phyloP scores from a whole-genome alignment of 441 rosid genomes.

The Aquilaria agallochum region DNA sequence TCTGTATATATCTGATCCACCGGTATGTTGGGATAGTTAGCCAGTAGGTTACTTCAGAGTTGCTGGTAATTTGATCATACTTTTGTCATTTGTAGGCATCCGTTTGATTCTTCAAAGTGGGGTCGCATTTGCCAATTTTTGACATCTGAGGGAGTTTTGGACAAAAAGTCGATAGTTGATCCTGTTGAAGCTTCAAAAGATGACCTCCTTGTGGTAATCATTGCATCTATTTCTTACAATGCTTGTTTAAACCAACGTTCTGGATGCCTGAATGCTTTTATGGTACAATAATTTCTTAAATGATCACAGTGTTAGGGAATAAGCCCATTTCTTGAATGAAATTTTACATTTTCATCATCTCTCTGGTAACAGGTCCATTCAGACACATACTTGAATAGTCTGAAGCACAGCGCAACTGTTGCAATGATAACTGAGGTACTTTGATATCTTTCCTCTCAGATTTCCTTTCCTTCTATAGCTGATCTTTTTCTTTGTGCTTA shows the following conservation, averaged over 20 bases:
- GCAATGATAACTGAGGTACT: constrained; percentile 81
- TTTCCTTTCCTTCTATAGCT: constrained; percentile 1
- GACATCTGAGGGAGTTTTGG: constrained; percentile 47
- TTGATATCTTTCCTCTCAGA: constrained; percentile 6
- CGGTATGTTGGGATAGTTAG: too few relatives aligned
- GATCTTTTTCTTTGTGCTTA: background rate
- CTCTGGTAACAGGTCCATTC: constrained; percentile 61
- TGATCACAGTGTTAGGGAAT: too few relatives aligned
- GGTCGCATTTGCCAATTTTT: constrained; percentile 76
- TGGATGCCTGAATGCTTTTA: too few relatives aligned
- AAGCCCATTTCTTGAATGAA: too few relatives aligned
- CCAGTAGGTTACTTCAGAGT: too few relatives aligned
- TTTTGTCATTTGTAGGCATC: constrained; percentile 47
- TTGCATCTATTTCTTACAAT: background rate
- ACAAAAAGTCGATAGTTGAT: constrained; percentile 52
- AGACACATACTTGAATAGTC: constrained; percentile 65
- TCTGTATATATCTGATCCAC: too few relatives aligned
- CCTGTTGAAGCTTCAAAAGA: constrained; percentile 76
- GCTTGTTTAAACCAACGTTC: too few relatives aligned
- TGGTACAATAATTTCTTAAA: too few relatives aligned
- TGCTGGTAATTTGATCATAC: too few relatives aligned
- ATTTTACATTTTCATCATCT: too few relatives aligned
- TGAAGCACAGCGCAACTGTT: constrained; percentile 68
- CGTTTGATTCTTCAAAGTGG: constrained; percentile 96
- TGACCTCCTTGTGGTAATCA: constrained; percentile 87